Evolutionary conservation across 805 yeast species (phyloP).

Genomic region (Nakazawaea laoshanensis): DNA sequence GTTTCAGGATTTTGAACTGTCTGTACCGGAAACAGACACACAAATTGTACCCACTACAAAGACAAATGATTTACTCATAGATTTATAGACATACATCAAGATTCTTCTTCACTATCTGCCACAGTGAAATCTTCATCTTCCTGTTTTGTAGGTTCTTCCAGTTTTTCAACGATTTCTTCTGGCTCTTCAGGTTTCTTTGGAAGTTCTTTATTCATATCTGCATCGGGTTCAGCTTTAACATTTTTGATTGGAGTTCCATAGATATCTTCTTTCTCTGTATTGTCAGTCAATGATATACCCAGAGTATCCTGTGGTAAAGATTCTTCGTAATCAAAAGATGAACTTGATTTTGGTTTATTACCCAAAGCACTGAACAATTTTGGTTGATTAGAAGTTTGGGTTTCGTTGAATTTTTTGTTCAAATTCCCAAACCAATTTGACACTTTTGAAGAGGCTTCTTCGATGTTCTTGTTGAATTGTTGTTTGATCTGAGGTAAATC

Average conservation of each 20-base stretch:
- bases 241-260: conserved; percentile 18
- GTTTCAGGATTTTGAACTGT: not conserved
- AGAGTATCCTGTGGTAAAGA: conserved; percentile 15
- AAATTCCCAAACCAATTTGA: conserved; percentile 73
- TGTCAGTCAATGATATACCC: conserved; percentile 16
- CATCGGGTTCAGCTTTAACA: conserved; percentile 21
- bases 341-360: conserved; percentile 8
- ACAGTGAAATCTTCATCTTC: conserved; percentile 45
- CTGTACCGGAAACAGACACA: not conserved
- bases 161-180: not conserved
- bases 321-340: conserved; percentile 23
- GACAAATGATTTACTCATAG: not conserved
- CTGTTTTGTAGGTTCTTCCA: conserved; percentile 22
- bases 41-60: not conserved
- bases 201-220: conserved; percentile 3
- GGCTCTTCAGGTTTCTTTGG: not conserved
- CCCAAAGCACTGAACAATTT: conserved; percentile 24
- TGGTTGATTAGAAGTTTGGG: conserved; percentile 22
- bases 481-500: conserved; percentile 57
- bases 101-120: conserved; percentile 40
- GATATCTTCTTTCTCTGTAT: conserved; percentile 12
- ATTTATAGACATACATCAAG: not conserved
- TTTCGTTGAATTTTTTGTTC: conserved; percentile 35
- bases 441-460: conserved; percentile 70
- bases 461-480: conserved; percentile 63